Conservation (phyloP, 2,329 filamentous ascomycete species). For the Alternaria metachromatica region DNA sequence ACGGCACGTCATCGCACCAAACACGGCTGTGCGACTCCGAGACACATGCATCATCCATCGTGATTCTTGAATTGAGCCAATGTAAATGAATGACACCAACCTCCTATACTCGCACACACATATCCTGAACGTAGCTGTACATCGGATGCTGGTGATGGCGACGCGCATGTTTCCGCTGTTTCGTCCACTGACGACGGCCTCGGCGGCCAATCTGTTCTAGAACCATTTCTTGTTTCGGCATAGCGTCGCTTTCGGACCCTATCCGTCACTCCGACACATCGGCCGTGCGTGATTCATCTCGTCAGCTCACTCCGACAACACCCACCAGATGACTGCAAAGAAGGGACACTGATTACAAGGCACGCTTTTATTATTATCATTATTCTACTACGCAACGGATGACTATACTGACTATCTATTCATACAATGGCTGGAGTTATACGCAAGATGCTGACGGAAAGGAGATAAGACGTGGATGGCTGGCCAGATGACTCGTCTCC, state of each 20-base stretch:
- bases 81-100: neutral
- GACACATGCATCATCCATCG: neutral
- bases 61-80: neutral
- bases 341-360: neutral
- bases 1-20: conserved; percentile 22
- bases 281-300: conserved; percentile 1
- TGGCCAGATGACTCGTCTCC: neutral
- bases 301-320: neutral
- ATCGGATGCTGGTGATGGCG: neutral
- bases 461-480: neutral
- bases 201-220: conserved; percentile 8
- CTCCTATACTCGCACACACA: neutral
- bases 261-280: conserved; percentile 1
- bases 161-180: conserved; percentile 2
- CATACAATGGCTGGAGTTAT: conserved; percentile 13
- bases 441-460: conserved; percentile 3
- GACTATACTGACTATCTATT: conserved; percentile 14
- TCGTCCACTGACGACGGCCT: neutral
- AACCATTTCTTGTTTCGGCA: neutral
- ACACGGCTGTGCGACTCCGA: neutral
- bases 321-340: neutral
- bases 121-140: neutral
- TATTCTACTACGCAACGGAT: conserved; percentile 7
- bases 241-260: neutral
- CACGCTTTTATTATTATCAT: conserved; percentile 2